Percentiles rank a stretch among this genome's conserved stretches.
Conservation (phyloP, 331 rosid species). For the Malus hybrid region DNA sequence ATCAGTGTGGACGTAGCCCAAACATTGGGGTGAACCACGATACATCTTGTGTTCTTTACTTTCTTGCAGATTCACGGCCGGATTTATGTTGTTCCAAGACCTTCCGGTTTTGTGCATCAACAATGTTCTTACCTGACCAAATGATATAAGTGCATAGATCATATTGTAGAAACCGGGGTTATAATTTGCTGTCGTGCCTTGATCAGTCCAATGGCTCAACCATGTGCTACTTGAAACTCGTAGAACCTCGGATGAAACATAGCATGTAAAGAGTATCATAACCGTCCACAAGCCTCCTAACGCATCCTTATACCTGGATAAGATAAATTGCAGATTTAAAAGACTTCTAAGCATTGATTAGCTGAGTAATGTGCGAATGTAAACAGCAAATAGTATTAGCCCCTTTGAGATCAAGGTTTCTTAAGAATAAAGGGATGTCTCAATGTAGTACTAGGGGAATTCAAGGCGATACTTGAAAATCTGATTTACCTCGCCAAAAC, state of each 20-base stretch:
- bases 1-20: too few species aligned
- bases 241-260: constrained; percentile 34
- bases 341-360: not conserved
- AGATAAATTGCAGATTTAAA: not conserved
- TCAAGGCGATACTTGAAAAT: not conserved
- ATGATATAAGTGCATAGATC: constrained; percentile 33
- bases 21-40: too few species aligned
- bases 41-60: too few species aligned
- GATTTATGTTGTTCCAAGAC: too few species aligned
- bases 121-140: constrained; percentile 33
- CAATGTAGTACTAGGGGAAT: not conserved
- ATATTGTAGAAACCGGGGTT: constrained; percentile 36
- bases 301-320: constrained; percentile 39
- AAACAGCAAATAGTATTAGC: not conserved
- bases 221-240: constrained; percentile 47
- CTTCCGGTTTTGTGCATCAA: too few species aligned
- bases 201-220: constrained; percentile 44
- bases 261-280: constrained; percentile 33
- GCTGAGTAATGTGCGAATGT: not conserved
- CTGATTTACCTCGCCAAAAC: constrained; percentile 32
- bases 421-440: not conserved
- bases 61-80: too few species aligned
- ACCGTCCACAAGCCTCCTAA: constrained; percentile 47
- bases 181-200: constrained; percentile 14
- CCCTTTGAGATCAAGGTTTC: not conserved